Conservation (phyloP, 257 asterid species). For the Gentiana macrophylla region DNA sequence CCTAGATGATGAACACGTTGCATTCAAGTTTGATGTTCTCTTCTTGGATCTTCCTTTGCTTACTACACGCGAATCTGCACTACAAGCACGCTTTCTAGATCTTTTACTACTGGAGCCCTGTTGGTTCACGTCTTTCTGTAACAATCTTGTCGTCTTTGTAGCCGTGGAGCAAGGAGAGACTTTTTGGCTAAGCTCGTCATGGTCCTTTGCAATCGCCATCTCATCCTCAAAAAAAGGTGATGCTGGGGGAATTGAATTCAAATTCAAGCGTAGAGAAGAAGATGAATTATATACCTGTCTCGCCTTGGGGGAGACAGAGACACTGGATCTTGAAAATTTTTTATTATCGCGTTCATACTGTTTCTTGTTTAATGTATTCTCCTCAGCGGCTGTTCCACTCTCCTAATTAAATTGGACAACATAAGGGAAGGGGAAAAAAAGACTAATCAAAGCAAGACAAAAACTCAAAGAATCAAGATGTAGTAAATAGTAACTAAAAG, state of each 20-base stretch:
- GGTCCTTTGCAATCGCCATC: slow-evolving; percentile 12
- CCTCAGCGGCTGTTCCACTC: slow-evolving; percentile 27
- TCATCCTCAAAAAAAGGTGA: slow-evolving; percentile 27
- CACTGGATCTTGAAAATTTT: slow-evolving; percentile 14
- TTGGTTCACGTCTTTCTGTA: slow-evolving; percentile 16
- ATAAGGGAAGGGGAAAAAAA: neutral
- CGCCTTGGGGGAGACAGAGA: slow-evolving; percentile 19
- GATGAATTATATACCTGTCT: slow-evolving; percentile 14
- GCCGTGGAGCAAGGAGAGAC: slow-evolving; percentile 17
- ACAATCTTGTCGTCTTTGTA: slow-evolving; percentile 8
- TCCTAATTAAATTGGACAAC: slow-evolving; percentile 20
- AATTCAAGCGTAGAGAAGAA: slow-evolving; percentile 21
- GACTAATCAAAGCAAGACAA: too few relatives aligned
- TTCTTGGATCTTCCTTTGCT: slow-evolving; percentile 13
- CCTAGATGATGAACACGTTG: too few relatives aligned
- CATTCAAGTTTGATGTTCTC: slow-evolving; percentile 16
- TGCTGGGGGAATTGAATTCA: slow-evolving; percentile 37
- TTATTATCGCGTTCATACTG: slow-evolving; percentile 5
- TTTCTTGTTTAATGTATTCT: slow-evolving; percentile 18
- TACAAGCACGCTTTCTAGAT: slow-evolving; percentile 37
- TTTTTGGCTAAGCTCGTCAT: slow-evolving; percentile 20
- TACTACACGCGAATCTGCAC: slow-evolving; percentile 9
- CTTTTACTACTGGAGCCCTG: slow-evolving; percentile 14
- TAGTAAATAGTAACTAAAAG: slow-evolving; percentile 5
- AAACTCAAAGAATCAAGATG: neutral